These are phyloP conservation scores for Salinomyces thailandicus DNA, from an alignment of 2,329 filamentous ascomycete species.

Conservation along the genomic window DNA sequence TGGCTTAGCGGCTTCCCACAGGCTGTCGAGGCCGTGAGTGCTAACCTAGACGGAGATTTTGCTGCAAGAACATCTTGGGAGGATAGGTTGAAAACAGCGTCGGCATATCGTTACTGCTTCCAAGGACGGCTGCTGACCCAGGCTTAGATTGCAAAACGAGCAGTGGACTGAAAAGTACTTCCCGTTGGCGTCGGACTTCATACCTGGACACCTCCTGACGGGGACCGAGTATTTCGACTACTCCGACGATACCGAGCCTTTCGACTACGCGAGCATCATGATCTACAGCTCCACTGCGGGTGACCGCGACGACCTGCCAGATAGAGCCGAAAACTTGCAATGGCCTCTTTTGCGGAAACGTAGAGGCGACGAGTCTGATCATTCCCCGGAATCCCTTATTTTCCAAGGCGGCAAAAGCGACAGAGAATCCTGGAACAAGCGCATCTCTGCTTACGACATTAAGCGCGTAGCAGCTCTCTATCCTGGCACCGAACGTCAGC, in stretches of 20 bases:
- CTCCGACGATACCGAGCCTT: constrained; percentile 1
- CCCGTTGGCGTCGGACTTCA: no score
- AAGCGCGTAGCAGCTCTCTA: background rate
- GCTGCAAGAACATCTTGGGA: no score
- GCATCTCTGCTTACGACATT: background rate
- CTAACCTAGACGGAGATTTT: no score
- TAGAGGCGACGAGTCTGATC: background rate
- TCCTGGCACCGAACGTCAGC: background rate
- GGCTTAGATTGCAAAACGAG: no score
- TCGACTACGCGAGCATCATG: constrained; percentile 10
- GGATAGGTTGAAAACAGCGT: no score
- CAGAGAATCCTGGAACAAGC: background rate
- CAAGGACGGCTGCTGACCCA: no score
- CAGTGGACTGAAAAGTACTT: no score
- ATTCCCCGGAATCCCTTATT: background rate
- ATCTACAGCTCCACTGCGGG: constrained; percentile 6
- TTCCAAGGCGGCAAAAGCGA: background rate
- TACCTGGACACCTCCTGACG: background rate
- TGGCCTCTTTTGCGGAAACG: background rate
- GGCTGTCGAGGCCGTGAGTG: no score
- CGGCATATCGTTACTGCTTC: no score
- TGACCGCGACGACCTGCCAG: no score
- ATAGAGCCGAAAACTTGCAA: no score
- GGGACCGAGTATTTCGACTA: no score
- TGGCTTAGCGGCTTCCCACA: background rate